Base-by-base conservation (phyloP, 257 asterid genomes). In the Eucommia ulmoides region DNA sequence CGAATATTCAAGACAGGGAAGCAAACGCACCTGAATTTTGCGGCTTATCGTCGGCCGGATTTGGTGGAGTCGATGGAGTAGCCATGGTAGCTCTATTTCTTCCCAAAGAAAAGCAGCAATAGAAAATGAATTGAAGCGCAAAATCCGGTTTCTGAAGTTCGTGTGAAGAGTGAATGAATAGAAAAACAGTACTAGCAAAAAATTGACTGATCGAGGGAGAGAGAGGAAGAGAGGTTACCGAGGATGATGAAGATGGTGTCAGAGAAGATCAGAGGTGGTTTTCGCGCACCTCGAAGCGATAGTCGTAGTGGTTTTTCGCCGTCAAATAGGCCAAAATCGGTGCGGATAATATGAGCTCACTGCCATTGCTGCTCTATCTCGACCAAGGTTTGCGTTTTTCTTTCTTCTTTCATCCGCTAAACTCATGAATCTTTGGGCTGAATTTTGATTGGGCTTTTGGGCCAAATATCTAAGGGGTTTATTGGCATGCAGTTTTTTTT, bases 1-100 rank as follows among this genome's bases (percentile, higher is more conserved):
- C 25, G 18, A 23, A 51, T 12, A 22, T 50, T 53, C 8, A 21
- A 48, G 21, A 0, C 12, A 10, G n/a, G 8, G 16, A 63, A 54
- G 1, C n/a, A 59, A n/a, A n/a, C n/a, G n/a, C 58, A 83, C 95
- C 88, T 77, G 84, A 64, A 42, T 54, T 68, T 47, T 47, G 76
- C 54, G 79, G 62, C 16, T 64, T 81, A 47, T 52, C 71, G n/a
- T 53, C 77, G 2, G 52, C 3, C n/a, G 78, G 64, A 59, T 51
- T 70, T 25, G 84, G 76, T 50, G 81, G 79, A 52, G 77, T 63
- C 55, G 80, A 92, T 17, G 80, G 69, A 56, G 64, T 65, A 19
- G 74, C 81, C 95, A 81, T 84, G 38, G 46, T 35, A 46, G 53
- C 71, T 56, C 26, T 63, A 60, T 41, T 49, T 44, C 45, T 38